Evolutionary conservation across 768 basidiomycete genomes (phyloP).

Genomic region (Dendrothele bispora): DNA sequence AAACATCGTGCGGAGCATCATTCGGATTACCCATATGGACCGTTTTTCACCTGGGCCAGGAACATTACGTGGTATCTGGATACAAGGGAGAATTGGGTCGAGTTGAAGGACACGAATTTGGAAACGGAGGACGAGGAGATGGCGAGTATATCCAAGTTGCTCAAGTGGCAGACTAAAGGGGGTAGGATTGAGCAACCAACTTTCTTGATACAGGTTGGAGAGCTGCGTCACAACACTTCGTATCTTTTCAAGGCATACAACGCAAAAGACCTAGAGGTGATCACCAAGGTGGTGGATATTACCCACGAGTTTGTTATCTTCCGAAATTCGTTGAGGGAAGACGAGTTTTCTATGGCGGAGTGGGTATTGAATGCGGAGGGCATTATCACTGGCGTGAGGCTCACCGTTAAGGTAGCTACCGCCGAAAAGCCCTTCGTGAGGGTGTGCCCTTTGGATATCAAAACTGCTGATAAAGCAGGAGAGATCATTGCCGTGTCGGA

Average conservation of each 20-base stretch:
- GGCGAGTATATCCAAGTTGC: slow-evolving; percentile 27
- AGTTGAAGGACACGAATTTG: slow-evolving; percentile 34
- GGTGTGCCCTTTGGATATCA: slow-evolving; percentile 37
- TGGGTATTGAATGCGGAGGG: slow-evolving; percentile 37
- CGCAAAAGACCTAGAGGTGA: slow-evolving; percentile 31
- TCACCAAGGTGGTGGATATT: slow-evolving; percentile 31
- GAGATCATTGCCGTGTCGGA: slow-evolving; percentile 33
- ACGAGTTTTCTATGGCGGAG: slow-evolving; percentile 39
- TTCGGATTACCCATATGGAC: slow-evolving; percentile 40
- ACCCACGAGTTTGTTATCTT: slow-evolving; percentile 36
- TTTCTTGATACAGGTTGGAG: slow-evolving; percentile 38
- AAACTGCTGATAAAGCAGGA: slow-evolving; percentile 33
- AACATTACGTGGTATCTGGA: slow-evolving; percentile 31
- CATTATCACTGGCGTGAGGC: slow-evolving; percentile 33
- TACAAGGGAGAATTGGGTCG: slow-evolving; percentile 32
- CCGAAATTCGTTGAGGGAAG: slow-evolving; percentile 29
- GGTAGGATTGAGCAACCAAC: slow-evolving; percentile 31
- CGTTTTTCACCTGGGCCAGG: slow-evolving; percentile 35
- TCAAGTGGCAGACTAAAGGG: slow-evolving; percentile 35
- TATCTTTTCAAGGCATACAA: slow-evolving; percentile 41
- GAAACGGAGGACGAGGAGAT: slow-evolving; percentile 29
- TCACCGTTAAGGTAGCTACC: slow-evolving; percentile 36
- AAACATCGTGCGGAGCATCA: slow-evolving; percentile 38
- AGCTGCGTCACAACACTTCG: slow-evolving; percentile 27
- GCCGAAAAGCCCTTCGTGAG: slow-evolving; percentile 32